A percentile compares a stretch with the other conserved stretches of the same genome.
Conservation (phyloP, 345 rosid genomes). For the Microthlaspi erraticum region DNA sequence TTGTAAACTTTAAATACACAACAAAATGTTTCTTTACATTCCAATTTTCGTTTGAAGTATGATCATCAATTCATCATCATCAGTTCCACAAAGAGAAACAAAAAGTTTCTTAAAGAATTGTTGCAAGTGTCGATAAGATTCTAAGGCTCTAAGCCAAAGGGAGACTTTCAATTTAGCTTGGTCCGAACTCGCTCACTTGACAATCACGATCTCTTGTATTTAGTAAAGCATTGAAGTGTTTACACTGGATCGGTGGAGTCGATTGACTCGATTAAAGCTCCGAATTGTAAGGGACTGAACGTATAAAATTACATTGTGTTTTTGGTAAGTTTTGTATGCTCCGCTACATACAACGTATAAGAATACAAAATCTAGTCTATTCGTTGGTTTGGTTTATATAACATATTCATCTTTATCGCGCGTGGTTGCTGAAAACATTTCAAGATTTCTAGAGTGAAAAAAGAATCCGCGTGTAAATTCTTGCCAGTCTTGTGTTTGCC, state of each 20-base stretch:
- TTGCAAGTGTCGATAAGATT: background rate
- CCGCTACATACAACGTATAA: no score
- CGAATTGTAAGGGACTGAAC: background rate
- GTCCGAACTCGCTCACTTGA: conserved; percentile 7
- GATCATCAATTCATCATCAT: background rate
- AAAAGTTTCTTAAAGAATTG: background rate
- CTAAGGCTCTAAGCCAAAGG: background rate
- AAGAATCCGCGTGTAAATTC: no score
- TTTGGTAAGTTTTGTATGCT: no score
- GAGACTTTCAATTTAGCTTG: background rate
- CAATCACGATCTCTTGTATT: background rate
- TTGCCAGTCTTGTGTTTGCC: no score
- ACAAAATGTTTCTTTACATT: background rate
- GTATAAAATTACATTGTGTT: background rate
- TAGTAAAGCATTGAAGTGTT: background rate
- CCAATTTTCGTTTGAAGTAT: background rate
- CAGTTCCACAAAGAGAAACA: background rate
- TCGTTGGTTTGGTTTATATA: background rate
- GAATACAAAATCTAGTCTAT: no score
- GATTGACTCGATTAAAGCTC: background rate
- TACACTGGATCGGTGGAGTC: background rate
- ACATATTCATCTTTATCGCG: background rate
- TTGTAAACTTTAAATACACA: no score
- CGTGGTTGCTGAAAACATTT: background rate
- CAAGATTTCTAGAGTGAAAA: background rate